Percentiles rank a stretch among this genome's conserved stretches.
Conservation (phyloP, 1,284 basidiomycete species). For the Ganoderma lingzhi region DNA sequence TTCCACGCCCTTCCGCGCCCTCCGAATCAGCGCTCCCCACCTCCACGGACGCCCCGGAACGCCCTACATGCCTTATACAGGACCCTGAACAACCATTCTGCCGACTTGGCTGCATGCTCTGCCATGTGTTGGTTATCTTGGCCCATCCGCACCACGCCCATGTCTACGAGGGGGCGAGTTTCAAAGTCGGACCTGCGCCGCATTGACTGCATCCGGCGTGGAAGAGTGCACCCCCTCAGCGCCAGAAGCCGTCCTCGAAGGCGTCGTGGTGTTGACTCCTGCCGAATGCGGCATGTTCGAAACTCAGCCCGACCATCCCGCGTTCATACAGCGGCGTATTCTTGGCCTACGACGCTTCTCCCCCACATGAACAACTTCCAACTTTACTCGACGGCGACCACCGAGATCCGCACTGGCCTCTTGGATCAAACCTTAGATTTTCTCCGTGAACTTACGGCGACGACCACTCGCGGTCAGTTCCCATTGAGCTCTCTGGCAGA, state of each 20-base stretch:
- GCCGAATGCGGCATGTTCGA: slow-evolving; percentile 16
- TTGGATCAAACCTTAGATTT: slow-evolving; percentile 23
- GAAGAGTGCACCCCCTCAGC: slow-evolving; percentile 10
- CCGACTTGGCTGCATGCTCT: slow-evolving; percentile 4
- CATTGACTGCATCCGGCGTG: slow-evolving; percentile 17
- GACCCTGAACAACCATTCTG: slow-evolving; percentile 14
- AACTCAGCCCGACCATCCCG: slow-evolving; percentile 22
- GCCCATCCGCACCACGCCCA: not conserved
- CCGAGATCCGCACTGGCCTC: slow-evolving; percentile 17
- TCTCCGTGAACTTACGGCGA: slow-evolving; percentile 16
- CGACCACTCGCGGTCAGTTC: not conserved
- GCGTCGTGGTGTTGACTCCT: slow-evolving; percentile 7
- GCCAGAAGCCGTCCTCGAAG: slow-evolving; percentile 7
- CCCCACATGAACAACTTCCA: slow-evolving; percentile 21
- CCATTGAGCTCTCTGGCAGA: not conserved
- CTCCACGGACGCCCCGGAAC: slow-evolving; percentile 9
- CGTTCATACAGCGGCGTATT: slow-evolving; percentile 23
- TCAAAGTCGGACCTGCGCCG: slow-evolving; percentile 8
- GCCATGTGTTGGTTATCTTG: slow-evolving; percentile 10
- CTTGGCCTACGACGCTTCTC: slow-evolving; percentile 19
- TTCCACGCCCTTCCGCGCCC: slow-evolving; percentile 13
- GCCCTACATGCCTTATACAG: slow-evolving; percentile 3
- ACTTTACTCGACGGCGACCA: slow-evolving; percentile 24
- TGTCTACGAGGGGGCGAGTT: slow-evolving; percentile 4
- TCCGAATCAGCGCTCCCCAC: slow-evolving; percentile 10